Base-by-base conservation (phyloP, 208 protist species). In the Leishmania guyanensis region DNA sequence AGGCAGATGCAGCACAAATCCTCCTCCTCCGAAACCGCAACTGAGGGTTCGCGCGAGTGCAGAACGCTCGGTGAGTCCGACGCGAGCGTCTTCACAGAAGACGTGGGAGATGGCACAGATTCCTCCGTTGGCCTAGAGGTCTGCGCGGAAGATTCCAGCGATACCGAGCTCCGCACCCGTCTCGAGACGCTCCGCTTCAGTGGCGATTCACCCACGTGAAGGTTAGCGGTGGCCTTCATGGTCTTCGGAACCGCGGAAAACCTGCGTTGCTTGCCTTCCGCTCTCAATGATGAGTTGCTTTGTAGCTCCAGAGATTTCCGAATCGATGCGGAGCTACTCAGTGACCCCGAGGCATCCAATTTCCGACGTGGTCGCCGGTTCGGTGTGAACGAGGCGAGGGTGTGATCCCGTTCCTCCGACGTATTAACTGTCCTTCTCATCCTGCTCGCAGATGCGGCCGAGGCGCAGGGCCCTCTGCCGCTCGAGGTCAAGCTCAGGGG, bases 1-100 rank as follows among this genome's bases (percentile, higher is more conserved):
- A 95, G 79, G 75, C 92, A 95, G 78, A 95, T 95, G 86, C 90
- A 94, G 86, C 92, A 95, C 80, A 78, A 62, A 14, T 92, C 83
- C n/a, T 86, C 89, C 58, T 95, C 92, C 29, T 90, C 86, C 14
- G 48, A 58, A 17, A 51, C 33, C 48, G 65, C 22, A 4, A n/a
- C 33, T 6, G 68, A 56, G 33, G 54, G 58, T 26, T 78, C n/a
- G 60, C 39, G 17, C 43, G 12, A 16, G n/a, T 65, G 36, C 33
- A 2, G 17, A 36, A 69, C 48, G 16, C 3, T 43, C 12, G 16
- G 8, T 3, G 46, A 26, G 10, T 46, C 48, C 53, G 53, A 8
- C n/a, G 16, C 4, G 9, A n/a, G 22, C 46, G 29, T 48, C 66
- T n/a, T 29, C 51, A n/a, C 17, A 33, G 50, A 43, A 53, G 3